These are phyloP conservation scores for Peronospora tabacina DNA, from an alignment of 352 stramenopile species.

Conservation along the genomic window DNA sequence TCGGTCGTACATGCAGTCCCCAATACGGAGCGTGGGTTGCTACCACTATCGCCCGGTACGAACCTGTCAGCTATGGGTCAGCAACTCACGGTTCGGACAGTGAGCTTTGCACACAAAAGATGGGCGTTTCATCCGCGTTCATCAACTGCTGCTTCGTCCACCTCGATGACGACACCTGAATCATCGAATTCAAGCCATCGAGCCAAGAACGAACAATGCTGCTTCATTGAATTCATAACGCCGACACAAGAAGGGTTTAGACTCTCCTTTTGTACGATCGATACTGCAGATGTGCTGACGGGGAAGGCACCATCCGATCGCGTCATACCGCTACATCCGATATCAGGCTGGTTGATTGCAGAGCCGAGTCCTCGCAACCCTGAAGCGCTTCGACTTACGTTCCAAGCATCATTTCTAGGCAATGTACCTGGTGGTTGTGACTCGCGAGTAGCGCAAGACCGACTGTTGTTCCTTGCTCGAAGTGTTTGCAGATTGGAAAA, in stretches of 20 bases:
- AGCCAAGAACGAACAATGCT: conserved; percentile 29
- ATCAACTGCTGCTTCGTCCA: background rate
- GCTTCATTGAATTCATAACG: conserved; percentile 26
- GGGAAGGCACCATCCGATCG: conserved; percentile 25
- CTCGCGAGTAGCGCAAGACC: conserved; percentile 14
- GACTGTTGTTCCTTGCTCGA: conserved; percentile 23
- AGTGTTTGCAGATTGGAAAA: conserved; percentile 27
- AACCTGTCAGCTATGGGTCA: background rate
- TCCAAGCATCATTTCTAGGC: conserved; percentile 24
- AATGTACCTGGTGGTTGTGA: conserved; percentile 13
- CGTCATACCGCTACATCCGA: conserved; percentile 27
- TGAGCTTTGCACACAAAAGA: conserved; percentile 22
- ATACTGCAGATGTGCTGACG: conserved; percentile 20
- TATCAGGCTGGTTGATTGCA: conserved; percentile 29
- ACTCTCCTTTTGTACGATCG: conserved; percentile 23
- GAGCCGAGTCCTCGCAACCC: conserved; percentile 13
- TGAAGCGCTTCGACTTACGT: conserved; percentile 21
- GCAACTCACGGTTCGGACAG: conserved; percentile 30
- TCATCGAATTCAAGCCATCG: conserved; percentile 3
- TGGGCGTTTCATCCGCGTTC: conserved; percentile 12
- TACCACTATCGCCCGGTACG: conserved; percentile 2
- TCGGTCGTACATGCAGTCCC: conserved; percentile 27
- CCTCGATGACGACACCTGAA: conserved; percentile 7
- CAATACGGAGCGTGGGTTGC: conserved; percentile 7
- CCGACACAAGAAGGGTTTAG: conserved; percentile 20